Conservation (phyloP, 164 flowering plant species). For the Hamamelis virginiana region DNA sequence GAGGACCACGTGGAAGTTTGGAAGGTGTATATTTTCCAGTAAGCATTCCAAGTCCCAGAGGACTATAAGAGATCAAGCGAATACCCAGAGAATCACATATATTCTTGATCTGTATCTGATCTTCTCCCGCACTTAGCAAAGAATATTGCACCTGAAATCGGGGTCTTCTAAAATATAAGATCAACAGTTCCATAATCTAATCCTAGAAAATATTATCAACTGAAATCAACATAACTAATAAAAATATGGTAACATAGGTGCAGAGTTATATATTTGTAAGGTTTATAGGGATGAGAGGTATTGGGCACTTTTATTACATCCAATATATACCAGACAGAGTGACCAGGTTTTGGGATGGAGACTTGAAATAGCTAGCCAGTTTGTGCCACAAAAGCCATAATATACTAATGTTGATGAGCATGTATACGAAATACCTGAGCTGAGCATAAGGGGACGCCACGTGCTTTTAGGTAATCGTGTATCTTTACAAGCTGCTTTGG, state of each 20-base stretch:
- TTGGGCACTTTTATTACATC: too few species aligned
- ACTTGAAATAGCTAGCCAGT: neutral
- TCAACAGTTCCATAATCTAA: neutral
- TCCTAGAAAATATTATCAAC: neutral
- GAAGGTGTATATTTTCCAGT: constrained; percentile 81
- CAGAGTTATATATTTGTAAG: too few species aligned
- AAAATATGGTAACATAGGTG: too few species aligned
- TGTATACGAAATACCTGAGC: constrained; percentile 30
- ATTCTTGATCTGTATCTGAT: constrained; percentile 72
- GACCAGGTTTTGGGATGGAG: neutral
- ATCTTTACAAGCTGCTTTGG: constrained; percentile 89
- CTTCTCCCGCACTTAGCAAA: constrained; percentile 74
- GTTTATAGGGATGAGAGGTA: too few species aligned
- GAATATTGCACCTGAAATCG: constrained; percentile 84
- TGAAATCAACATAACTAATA: too few species aligned
- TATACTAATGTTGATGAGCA: neutral
- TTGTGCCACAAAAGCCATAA: neutral
- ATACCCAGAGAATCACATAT: constrained; percentile 81
- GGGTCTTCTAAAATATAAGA: neutral
- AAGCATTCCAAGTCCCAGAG: constrained; percentile 97
- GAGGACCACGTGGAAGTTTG: constrained; percentile 80
- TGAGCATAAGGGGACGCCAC: constrained; percentile 52
- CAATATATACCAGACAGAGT: too few species aligned
- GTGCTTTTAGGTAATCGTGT: constrained; percentile 56
- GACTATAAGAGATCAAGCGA: constrained; percentile 83